These are phyloP conservation scores for Colletotrichum zoysiae DNA, from an alignment of 2,329 filamentous ascomycete species.

Conservation along the genomic window DNA sequence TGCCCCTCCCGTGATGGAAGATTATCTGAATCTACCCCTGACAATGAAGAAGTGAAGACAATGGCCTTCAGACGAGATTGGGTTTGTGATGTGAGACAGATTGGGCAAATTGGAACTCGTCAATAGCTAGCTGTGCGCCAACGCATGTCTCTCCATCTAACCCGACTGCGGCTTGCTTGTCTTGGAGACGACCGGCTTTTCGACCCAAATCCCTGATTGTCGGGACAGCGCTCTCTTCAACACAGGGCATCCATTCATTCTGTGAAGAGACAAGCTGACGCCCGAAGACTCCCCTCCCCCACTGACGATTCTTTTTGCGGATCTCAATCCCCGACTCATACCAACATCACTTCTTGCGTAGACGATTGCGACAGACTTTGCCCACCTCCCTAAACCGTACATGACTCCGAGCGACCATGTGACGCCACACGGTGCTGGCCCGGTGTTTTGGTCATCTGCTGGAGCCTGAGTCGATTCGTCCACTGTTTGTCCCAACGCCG, in stretches of 20 bases:
- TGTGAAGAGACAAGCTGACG: background rate
- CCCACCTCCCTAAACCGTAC: background rate
- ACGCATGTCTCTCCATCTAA: conserved; percentile 32
- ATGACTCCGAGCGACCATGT: conserved; percentile 12
- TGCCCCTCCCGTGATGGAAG: background rate
- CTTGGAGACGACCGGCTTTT: conserved; percentile 12
- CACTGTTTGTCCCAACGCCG: conserved; percentile 3
- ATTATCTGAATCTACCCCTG: conserved; percentile 7
- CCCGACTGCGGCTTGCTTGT: conserved; percentile 28
- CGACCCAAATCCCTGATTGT: conserved; percentile 35
- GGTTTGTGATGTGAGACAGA: conserved; percentile 27
- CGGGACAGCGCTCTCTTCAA: conserved; percentile 34
- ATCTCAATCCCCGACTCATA: conserved; percentile 16
- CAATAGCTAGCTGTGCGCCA: conserved; percentile 15
- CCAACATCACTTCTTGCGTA: conserved; percentile 6
- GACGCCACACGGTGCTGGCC: conserved; percentile 13
- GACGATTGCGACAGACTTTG: conserved; percentile 5
- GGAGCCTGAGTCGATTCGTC: conserved; percentile 6
- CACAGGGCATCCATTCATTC: conserved; percentile 5
- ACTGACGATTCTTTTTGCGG: conserved; percentile 6
- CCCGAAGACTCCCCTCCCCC: conserved; percentile 5
- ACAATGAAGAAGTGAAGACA: conserved; percentile 23
- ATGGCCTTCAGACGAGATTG: conserved; percentile 17
- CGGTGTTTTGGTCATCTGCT: conserved; percentile 21
- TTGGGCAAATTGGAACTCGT: conserved; percentile 23